Evolutionary conservation across 352 stramenopile genomes (phyloP).

Genomic region (Globisporangium uncinulatum): DNA sequence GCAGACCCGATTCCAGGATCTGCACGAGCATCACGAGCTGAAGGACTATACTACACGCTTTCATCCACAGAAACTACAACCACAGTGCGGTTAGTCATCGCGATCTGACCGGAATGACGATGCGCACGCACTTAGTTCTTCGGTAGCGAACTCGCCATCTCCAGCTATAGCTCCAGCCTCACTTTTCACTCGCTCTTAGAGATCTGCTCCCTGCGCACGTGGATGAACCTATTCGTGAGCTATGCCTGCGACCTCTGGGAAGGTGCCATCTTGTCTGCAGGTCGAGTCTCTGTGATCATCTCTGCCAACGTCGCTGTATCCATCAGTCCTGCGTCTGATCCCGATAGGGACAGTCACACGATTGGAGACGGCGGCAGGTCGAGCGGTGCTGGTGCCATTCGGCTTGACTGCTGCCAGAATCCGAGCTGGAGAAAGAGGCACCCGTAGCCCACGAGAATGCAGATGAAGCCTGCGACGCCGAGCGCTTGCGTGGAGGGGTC

Average conservation of each 20-base stretch:
- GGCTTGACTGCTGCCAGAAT: constrained; percentile 11
- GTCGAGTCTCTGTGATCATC: too few species aligned
- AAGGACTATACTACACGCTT: constrained; percentile 8
- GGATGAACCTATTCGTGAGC: constrained; percentile 5
- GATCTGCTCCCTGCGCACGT: constrained; percentile 7
- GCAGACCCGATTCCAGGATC: constrained; percentile 10
- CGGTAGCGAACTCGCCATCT: constrained; percentile 2
- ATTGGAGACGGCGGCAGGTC: too few species aligned
- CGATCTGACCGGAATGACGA: neutral
- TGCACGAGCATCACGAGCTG: constrained; percentile 10
- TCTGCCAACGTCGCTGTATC: too few species aligned
- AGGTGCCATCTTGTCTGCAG: too few species aligned
- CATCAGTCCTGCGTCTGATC: too few species aligned
- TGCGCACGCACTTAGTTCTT: constrained; percentile 5
- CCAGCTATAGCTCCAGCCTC: constrained; percentile 6
- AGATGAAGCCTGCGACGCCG: constrained; percentile 1
- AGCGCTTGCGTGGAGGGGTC: constrained; percentile 3
- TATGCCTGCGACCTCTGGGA: neutral
- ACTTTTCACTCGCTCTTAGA: constrained; percentile 3
- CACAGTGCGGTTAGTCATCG: neutral
- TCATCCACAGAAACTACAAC: constrained; percentile 13
- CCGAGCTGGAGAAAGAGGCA: constrained; percentile 10
- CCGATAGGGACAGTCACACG: too few species aligned
- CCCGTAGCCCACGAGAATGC: constrained; percentile 6
- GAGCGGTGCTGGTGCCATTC: constrained; percentile 1